Evolutionary conservation across 208 protist genomes (phyloP).

Genomic region (Acanthamoeba royreba): DNA sequence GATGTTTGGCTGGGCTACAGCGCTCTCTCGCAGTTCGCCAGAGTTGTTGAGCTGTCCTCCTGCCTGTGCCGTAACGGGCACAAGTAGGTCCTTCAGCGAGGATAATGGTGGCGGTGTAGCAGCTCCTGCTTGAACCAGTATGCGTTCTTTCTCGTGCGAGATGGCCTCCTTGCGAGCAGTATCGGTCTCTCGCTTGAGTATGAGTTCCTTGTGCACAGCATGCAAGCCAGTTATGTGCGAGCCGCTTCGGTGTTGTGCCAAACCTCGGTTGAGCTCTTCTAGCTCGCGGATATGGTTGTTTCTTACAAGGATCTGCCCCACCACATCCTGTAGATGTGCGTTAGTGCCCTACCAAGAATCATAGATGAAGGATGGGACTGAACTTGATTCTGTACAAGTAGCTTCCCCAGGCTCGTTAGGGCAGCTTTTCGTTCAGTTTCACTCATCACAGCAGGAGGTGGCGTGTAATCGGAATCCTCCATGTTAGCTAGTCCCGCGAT

Average conservation of each 20-base stretch:
- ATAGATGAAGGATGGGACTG: no score
- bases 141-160: neutral
- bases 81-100: neutral
- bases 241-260: neutral
- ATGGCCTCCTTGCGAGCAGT: neutral
- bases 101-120: neutral
- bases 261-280: neutral
- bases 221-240: neutral
- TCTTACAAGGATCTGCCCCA: neutral
- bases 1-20: no score
- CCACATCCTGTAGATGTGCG: neutral
- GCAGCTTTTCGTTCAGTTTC: no score
- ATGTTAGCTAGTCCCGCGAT: no score
- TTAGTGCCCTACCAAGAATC: no score
- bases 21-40: no score
- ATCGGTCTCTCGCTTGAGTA: neutral
- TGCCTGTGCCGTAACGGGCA: no score
- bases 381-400: no score
- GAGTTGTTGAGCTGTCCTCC: no score
- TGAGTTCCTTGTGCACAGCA: neutral
- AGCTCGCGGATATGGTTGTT: neutral
- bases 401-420: no score
- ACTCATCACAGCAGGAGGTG: no score
- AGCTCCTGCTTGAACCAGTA: neutral
- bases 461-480: no score